Conservation (phyloP, 306 rosid species). For the Lathyrus aphaca region DNA sequence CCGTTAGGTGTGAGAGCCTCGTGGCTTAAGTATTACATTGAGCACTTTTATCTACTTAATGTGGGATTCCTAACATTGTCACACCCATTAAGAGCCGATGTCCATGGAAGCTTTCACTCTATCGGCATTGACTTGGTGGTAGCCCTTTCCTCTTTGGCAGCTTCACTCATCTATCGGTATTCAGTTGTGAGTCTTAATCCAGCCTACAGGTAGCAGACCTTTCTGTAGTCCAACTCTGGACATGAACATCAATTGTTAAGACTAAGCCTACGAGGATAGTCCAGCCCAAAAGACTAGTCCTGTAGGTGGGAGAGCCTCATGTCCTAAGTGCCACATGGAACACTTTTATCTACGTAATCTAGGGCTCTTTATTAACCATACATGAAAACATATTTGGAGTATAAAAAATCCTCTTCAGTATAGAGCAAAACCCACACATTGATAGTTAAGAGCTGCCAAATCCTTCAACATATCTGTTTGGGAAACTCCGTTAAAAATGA, state of each 20-base stretch:
- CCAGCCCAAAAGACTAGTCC: neutral
- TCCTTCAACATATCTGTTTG: conserved; percentile 7
- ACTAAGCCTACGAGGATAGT: neutral
- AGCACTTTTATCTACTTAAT: neutral
- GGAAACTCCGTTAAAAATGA: conserved; percentile 3
- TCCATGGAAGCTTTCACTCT: neutral
- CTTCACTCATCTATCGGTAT: neutral
- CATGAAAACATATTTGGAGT: conserved; percentile 7
- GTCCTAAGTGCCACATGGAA: neutral
- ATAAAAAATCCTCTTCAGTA: conserved; percentile 17
- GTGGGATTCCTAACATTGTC: neutral
- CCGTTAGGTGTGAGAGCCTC: neutral
- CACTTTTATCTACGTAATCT: neutral
- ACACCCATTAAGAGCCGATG: neutral
- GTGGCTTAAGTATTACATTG: neutral
- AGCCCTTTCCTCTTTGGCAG: neutral
- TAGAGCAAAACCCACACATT: conserved; percentile 2
- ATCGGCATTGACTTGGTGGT: neutral
- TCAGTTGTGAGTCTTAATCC: too few relatives aligned
- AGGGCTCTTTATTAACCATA: too few relatives aligned
- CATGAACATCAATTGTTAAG: neutral
- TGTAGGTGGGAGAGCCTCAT: neutral
- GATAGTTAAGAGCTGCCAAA: conserved; percentile 24
- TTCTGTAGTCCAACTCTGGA: neutral
- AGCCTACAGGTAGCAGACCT: too few relatives aligned